These are phyloP conservation scores for Pseudoneurospora amorphoporcata DNA, from an alignment of 495 filamentous ascomycete genomes.

Conservation along the genomic window DNA sequence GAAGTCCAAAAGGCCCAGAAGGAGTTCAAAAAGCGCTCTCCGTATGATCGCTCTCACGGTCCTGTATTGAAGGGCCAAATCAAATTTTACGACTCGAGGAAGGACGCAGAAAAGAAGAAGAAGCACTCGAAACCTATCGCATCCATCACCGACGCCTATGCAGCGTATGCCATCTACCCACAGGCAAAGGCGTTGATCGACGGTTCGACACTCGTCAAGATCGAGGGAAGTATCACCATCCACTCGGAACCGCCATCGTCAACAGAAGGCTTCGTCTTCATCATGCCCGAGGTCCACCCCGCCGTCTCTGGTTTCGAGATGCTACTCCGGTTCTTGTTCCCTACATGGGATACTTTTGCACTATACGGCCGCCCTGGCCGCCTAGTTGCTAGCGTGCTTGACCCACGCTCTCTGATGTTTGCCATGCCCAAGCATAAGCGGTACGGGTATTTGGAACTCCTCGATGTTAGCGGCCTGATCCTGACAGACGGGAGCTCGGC, in stretches of 20 bases:
- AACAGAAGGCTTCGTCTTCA: constrained; percentile 88
- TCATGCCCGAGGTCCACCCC: constrained; percentile 91
- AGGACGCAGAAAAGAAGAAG: constrained; percentile 72
- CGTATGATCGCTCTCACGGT: constrained; percentile 58
- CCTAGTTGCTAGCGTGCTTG: constrained; percentile 75
- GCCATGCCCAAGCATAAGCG: constrained; percentile 82
- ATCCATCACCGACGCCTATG: constrained; percentile 80
- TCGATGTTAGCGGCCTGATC: constrained; percentile 74
- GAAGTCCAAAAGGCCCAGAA: constrained; percentile 76
- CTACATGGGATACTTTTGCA: constrained; percentile 85
- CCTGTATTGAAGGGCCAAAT: constrained; percentile 73
- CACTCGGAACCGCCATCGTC: constrained; percentile 62
- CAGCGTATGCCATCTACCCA: constrained; percentile 91
- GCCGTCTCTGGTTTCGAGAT: constrained; percentile 92
- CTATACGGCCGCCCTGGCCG: constrained; percentile 86
- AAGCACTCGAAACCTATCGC: constrained; percentile 75
- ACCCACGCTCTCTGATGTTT: constrained; percentile 91
- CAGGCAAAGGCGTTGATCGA: constrained; percentile 90
- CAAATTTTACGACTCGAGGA: constrained; percentile 79
- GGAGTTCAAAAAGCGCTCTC: constrained; percentile 70
- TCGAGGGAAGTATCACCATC: constrained; percentile 84
- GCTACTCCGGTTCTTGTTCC: constrained; percentile 91
- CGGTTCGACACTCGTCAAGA: constrained; percentile 84
- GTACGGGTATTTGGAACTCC: constrained; percentile 83
- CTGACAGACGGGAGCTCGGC: constrained; percentile 60